Conservation (phyloP, 108 stramenopile species). For the Skeletonema menzelii region DNA sequence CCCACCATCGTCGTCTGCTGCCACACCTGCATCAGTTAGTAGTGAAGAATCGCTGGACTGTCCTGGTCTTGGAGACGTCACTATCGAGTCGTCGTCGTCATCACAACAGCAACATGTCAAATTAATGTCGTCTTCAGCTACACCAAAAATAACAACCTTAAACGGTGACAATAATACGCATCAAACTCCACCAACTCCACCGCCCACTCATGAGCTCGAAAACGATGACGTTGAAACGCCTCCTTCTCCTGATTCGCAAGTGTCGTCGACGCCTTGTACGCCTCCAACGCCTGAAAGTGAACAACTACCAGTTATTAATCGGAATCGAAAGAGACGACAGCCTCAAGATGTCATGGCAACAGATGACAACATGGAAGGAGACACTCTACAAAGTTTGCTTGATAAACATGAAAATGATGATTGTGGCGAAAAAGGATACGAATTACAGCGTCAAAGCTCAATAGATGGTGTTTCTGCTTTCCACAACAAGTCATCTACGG, state of each 20-base stretch:
- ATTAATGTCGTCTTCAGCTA: background rate
- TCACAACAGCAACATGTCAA: background rate
- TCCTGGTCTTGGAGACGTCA: background rate
- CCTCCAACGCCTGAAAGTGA: constrained; percentile 21
- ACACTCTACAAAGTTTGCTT: constrained; percentile 6
- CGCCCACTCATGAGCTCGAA: background rate
- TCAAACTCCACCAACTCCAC: constrained; percentile 2
- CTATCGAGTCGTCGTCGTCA: background rate
- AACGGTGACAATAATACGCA: background rate
- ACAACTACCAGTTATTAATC: background rate
- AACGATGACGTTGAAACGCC: constrained; percentile 9
- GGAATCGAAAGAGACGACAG: background rate
- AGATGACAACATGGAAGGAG: background rate
- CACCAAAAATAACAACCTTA: background rate
- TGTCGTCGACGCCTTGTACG: constrained; percentile 3
- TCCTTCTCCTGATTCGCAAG: constrained; percentile 10
- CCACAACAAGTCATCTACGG: background rate
- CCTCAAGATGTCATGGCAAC: background rate
- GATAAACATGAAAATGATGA: background rate
- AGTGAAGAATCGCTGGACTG: background rate
- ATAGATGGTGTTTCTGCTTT: background rate
- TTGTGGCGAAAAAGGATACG: background rate
- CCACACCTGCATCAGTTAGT: background rate
- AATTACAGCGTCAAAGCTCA: background rate
- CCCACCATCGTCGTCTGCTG: background rate